phyloP scores from a whole-genome alignment of 108 stramenopile genomes.

The Skeletonema tropicum region DNA sequence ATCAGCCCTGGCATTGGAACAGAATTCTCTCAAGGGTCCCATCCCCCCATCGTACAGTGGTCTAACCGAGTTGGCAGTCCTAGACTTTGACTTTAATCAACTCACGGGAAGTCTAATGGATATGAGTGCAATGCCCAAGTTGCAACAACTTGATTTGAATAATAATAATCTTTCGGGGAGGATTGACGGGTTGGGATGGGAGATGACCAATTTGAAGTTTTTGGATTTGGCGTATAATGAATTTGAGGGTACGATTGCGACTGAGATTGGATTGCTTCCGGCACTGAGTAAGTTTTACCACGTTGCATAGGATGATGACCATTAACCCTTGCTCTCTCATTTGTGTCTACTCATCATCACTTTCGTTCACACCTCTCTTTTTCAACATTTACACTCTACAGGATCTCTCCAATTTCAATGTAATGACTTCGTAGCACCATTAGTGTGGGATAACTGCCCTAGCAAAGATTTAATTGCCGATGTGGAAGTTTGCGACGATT shows the following conservation, averaged over 20 bases:
- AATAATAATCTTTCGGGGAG: background rate
- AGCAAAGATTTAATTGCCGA: background rate
- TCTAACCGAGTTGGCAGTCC: background rate
- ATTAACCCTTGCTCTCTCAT: too few relatives aligned
- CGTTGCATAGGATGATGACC: too few relatives aligned
- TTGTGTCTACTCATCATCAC: background rate
- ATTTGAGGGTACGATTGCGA: background rate
- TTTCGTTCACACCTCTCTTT: background rate
- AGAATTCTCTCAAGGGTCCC: background rate
- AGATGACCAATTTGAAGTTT: background rate
- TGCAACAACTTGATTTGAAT: background rate
- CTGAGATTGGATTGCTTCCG: background rate
- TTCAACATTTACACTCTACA: background rate
- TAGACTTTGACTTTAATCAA: background rate
- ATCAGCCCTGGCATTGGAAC: background rate
- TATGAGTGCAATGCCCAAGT: background rate
- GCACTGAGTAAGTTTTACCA: background rate
- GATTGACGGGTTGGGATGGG: background rate
- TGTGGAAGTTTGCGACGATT: background rate
- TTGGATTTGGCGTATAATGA: background rate
- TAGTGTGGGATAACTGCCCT: background rate
- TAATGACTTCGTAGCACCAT: background rate
- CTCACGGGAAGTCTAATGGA: background rate
- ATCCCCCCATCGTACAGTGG: background rate
- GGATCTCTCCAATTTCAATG: background rate